Conservation (phyloP, 1,139 yeast species). For the Kodamaea plutei region DNA sequence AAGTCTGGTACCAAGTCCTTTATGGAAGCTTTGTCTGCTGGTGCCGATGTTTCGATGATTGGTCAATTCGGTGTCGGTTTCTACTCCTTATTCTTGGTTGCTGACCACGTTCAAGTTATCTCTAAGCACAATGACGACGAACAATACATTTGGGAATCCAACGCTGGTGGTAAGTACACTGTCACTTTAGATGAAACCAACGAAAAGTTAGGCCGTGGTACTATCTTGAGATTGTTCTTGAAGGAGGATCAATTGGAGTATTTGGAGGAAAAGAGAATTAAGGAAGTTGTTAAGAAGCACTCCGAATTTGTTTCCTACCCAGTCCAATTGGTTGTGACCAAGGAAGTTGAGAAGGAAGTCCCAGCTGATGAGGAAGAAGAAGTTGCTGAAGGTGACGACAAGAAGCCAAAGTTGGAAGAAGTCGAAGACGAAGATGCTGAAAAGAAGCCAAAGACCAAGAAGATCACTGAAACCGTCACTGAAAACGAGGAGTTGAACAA, state of each 20-base stretch:
- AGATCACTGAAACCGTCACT: slow-evolving; percentile 79
- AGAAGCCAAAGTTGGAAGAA: slow-evolving; percentile 64
- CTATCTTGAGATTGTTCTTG: slow-evolving; percentile 90
- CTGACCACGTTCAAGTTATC: slow-evolving; percentile 97
- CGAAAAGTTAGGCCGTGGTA: slow-evolving; percentile 92
- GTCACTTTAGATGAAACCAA: slow-evolving; percentile 85
- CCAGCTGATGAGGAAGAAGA: slow-evolving; percentile 63
- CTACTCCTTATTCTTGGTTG: slow-evolving; percentile 98
- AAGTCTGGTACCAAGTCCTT: slow-evolving; percentile 99
- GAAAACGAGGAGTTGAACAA: slow-evolving; percentile 98
- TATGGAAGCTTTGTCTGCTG: slow-evolving; percentile 99
- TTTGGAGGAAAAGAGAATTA: slow-evolving; percentile 98
- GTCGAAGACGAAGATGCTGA: slow-evolving; percentile 63
- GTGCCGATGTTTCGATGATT: slow-evolving; percentile 99
- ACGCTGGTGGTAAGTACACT: slow-evolving; percentile 99
- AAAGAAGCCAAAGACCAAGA: slow-evolving; percentile 69
- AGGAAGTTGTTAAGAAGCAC: slow-evolving; percentile 99
- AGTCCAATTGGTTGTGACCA: slow-evolving; percentile 95
- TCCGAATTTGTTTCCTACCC: slow-evolving; percentile 99
- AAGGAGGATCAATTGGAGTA: slow-evolving; percentile 99
- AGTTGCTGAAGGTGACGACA: slow-evolving; percentile 53
- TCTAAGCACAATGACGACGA: slow-evolving; percentile 99
- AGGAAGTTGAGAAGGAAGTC: slow-evolving; percentile 96
- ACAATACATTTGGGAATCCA: slow-evolving; percentile 99
- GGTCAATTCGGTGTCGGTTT: slow-evolving; percentile 99